Conservation (phyloP, 768 basidiomycete species). For the Pleurotus salmoneostramineus region DNA sequence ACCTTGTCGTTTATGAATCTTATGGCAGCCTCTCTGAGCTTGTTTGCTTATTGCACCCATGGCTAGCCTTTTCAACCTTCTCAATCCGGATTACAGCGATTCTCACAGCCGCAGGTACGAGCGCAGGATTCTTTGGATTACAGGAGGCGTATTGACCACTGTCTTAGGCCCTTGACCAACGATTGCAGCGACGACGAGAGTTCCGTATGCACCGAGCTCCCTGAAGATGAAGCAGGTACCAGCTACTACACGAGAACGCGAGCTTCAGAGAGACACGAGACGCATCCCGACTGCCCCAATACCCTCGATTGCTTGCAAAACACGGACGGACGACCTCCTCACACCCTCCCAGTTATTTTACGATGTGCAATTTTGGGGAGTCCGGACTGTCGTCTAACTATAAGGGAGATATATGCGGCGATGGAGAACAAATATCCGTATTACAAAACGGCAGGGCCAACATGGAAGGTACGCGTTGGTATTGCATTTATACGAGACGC, state of each 20-base stretch:
- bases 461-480: constrained; percentile 67
- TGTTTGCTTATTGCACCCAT: constrained; percentile 25
- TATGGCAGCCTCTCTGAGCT: constrained; percentile 6
- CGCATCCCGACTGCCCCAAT: constrained; percentile 78
- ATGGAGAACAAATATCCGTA: constrained; percentile 86
- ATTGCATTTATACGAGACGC: constrained; percentile 9
- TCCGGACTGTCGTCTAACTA: constrained; percentile 69
- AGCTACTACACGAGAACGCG: constrained; percentile 20
- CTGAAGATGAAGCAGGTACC: constrained; percentile 14
- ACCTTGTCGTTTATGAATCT: constrained; percentile 6
- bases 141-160: constrained; percentile 10
- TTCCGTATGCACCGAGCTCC: constrained; percentile 14
- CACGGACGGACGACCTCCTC: constrained; percentile 75
- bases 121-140: background rate
- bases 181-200: constrained; percentile 14
- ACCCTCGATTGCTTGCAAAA: constrained; percentile 75
- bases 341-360: constrained; percentile 81
- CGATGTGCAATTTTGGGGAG: constrained; percentile 83
- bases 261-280: constrained; percentile 40
- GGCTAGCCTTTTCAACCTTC: constrained; percentile 52
- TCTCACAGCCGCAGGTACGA: constrained; percentile 38
- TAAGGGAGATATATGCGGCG: constrained; percentile 80
- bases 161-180: constrained; percentile 12
- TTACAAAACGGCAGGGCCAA: constrained; percentile 75
- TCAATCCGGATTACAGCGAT: constrained; percentile 48